phyloP scores from a whole-genome alignment of 2,329 filamentous ascomycete species.

The Pseudogymnoascus sp. region DNA sequence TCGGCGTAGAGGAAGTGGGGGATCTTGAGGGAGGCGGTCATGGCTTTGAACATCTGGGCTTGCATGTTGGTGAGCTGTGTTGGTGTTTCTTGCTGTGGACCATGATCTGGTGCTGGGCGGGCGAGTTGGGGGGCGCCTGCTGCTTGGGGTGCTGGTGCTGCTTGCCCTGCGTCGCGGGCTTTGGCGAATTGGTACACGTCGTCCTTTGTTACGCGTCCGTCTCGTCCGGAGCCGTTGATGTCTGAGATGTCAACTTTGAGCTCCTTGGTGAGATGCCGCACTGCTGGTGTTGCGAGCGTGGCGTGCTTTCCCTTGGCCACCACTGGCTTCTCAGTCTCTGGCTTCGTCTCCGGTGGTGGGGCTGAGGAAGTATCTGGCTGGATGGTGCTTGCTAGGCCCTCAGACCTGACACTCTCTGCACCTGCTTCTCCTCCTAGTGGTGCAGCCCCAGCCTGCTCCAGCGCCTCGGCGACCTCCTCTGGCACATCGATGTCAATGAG shows the following conservation, averaged over 20 bases:
- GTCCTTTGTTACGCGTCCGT: constrained; percentile 86
- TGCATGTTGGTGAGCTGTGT: constrained; percentile 71
- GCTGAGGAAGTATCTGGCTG: not conserved
- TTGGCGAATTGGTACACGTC: constrained; percentile 71
- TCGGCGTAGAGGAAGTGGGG: constrained; percentile 95
- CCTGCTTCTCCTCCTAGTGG: constrained; percentile 20
- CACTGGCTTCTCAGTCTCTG: constrained; percentile 11
- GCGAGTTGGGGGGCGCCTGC: constrained; percentile 5
- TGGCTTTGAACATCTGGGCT: constrained; percentile 91
- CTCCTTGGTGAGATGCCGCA: constrained; percentile 79
- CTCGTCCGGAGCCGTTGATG: constrained; percentile 77
- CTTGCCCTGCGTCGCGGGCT: constrained; percentile 35
- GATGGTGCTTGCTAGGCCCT: constrained; percentile 1
- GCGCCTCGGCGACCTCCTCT: constrained; percentile 60
- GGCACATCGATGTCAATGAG: constrained; percentile 93
- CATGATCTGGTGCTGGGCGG: constrained; percentile 13
- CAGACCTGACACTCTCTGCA: constrained; percentile 10
- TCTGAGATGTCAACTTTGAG: constrained; percentile 69
- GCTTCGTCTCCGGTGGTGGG: not conserved
- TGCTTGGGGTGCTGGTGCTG: constrained; percentile 17
- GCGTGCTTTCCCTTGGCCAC: constrained; percentile 54
- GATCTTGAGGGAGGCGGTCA: constrained; percentile 85
- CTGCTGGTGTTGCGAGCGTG: constrained; percentile 80
- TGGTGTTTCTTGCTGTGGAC: constrained; percentile 57
- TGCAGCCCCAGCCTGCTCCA: constrained; percentile 37